Conservation (phyloP, 2,329 filamentous ascomycete species). For the Ophiobolus disseminans region DNA sequence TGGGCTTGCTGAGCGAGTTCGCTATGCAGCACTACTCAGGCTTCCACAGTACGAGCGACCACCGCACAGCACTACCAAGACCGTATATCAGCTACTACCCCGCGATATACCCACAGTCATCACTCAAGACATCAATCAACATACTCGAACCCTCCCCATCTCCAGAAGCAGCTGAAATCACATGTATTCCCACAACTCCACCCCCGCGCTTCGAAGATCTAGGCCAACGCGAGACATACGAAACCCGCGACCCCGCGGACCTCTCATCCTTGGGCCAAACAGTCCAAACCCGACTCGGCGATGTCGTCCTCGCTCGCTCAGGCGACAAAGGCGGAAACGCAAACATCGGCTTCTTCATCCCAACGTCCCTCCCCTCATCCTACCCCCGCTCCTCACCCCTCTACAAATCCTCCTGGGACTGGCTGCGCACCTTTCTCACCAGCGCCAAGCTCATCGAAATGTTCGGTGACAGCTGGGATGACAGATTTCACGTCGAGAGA, state of each 20-base stretch:
- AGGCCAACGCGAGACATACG: slow-evolving; percentile 32
- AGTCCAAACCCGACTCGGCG: slow-evolving; percentile 44
- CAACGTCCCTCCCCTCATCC: slow-evolving; percentile 36
- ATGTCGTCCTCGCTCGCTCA: slow-evolving; percentile 54
- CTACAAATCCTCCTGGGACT: slow-evolving; percentile 39
- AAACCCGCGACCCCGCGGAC: slow-evolving; percentile 42
- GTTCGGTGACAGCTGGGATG: slow-evolving; percentile 35
- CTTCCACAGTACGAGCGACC: slow-evolving; percentile 39
- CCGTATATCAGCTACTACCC: slow-evolving; percentile 45
- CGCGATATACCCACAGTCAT: slow-evolving; percentile 34
- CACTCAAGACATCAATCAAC: slow-evolving; percentile 39
- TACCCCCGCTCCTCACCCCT: slow-evolving; percentile 28
- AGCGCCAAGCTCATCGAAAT: slow-evolving; percentile 34
- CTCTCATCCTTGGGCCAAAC: slow-evolving; percentile 33
- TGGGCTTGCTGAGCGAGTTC: slow-evolving; percentile 30
- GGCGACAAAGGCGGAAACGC: slow-evolving; percentile 47
- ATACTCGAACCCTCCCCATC: slow-evolving; percentile 35
- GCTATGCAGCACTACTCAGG: slow-evolving; percentile 43
- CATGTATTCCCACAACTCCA: slow-evolving; percentile 20
- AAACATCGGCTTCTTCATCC: slow-evolving; percentile 49
- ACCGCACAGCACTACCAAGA: slow-evolving; percentile 37
- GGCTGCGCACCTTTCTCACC: slow-evolving; percentile 40
- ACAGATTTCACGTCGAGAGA: slow-evolving; percentile 33
- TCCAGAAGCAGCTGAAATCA: background rate
- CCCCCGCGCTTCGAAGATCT: slow-evolving; percentile 24